phyloP scores from a whole-genome alignment of 2,329 filamentous ascomycete species.

The Penicillium fuscoglaucum region DNA sequence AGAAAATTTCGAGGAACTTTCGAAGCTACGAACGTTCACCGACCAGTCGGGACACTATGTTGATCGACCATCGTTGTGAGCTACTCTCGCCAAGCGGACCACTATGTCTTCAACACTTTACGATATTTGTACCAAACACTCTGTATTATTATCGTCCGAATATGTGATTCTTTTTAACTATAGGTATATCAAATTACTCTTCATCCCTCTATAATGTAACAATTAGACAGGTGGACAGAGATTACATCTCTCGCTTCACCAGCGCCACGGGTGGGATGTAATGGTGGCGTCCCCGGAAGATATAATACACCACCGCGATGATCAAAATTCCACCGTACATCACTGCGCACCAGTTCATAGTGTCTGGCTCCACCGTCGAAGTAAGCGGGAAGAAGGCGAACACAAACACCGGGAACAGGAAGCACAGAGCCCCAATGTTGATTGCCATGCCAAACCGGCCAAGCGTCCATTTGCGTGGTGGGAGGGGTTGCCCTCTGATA shows the following conservation, averaged over 20 bases:
- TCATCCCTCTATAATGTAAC: too few species aligned
- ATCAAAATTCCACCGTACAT: conserved; percentile 42
- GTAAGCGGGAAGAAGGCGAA: conserved; percentile 43
- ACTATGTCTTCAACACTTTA: neutral
- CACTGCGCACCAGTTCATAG: conserved; percentile 44
- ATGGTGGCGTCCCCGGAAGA: conserved; percentile 34
- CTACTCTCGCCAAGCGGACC: neutral
- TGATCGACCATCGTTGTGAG: neutral
- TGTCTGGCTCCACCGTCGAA: conserved; percentile 25
- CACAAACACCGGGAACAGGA: conserved; percentile 35
- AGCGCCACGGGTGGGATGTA: conserved; percentile 34
- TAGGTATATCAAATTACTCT: neutral
- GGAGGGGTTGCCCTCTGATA: conserved; percentile 32
- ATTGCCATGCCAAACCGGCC: conserved; percentile 35
- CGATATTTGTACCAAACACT: too few species aligned
- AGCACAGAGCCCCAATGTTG: conserved; percentile 39
- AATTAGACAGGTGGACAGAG: neutral
- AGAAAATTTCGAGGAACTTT: neutral
- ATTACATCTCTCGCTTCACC: conserved; percentile 22
- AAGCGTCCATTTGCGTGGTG: conserved; percentile 36
- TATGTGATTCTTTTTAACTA: neutral
- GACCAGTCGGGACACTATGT: neutral
- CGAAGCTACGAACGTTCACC: neutral
- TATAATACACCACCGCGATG: conserved; percentile 41
- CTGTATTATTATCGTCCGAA: too few species aligned